A percentile compares a stretch with the other conserved stretches of the same genome.
phyloP scores from a whole-genome alignment of 257 asterid species.

The Paraleonurus japonicus region DNA sequence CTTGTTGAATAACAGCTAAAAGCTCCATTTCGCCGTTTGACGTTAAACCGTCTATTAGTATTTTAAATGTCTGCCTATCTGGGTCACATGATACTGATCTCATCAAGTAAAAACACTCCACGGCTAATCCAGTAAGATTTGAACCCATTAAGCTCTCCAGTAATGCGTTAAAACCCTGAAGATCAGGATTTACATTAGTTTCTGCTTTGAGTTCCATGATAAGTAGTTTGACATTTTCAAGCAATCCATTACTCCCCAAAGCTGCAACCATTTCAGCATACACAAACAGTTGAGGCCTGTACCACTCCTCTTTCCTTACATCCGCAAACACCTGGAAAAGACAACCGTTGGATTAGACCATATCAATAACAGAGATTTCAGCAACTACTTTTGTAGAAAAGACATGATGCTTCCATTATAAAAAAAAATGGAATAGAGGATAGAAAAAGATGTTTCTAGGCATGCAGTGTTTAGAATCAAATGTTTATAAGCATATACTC shows the following conservation, averaged over 20 bases:
- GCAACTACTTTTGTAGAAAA: constrained; percentile 3
- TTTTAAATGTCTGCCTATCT: constrained; percentile 44
- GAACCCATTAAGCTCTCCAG: constrained; percentile 51
- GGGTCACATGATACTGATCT: constrained; percentile 56
- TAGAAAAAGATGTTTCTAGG: neutral
- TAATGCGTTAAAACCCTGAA: constrained; percentile 53
- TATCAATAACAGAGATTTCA: neutral
- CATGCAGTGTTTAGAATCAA: neutral
- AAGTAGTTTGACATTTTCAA: constrained; percentile 40
- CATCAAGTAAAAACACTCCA: constrained; percentile 66
- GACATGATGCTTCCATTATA: neutral
- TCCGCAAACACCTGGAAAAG: constrained; percentile 60
- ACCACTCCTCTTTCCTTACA: constrained; percentile 60
- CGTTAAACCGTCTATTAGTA: constrained; percentile 45
- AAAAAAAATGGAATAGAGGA: neutral
- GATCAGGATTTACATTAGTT: constrained; percentile 40
- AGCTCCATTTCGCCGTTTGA: constrained; percentile 43
- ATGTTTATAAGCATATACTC: neutral
- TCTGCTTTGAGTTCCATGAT: constrained; percentile 52
- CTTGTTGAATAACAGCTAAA: constrained; percentile 40
- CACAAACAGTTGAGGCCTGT: constrained; percentile 51
- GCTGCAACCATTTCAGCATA: constrained; percentile 61
- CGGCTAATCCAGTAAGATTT: constrained; percentile 46
- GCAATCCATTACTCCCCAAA: constrained; percentile 61
- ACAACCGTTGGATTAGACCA: neutral